Percentiles rank a stretch among this genome's conserved stretches.
These are phyloP conservation scores for Lablab purpureus DNA, from an alignment of 306 rosid species.

Conservation along the genomic window DNA sequence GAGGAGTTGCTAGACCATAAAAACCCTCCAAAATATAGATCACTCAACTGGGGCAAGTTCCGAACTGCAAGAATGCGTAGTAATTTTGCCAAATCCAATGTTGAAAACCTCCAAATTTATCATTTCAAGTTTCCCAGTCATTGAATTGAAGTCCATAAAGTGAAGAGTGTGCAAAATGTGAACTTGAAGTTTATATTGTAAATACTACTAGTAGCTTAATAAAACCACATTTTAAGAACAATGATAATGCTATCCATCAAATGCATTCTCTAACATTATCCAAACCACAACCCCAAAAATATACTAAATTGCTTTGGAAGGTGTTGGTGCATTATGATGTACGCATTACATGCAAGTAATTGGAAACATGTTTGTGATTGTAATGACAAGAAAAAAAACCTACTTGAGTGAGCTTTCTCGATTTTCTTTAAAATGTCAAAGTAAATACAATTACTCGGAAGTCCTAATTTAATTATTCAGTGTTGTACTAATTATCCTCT, in stretches of 20 bases:
- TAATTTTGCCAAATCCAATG: slow-evolving; percentile 43
- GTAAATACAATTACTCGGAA: too few species aligned
- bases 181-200: neutral
- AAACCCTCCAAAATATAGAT: slow-evolving; percentile 68
- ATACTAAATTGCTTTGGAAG: too few species aligned
- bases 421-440: too few species aligned
- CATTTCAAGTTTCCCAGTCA: slow-evolving; percentile 44
- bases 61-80: slow-evolving; percentile 48
- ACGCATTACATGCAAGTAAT: too few species aligned
- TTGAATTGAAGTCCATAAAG: neutral
- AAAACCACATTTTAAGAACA: neutral
- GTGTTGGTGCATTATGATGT: too few species aligned
- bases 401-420: too few species aligned
- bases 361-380: too few species aligned
- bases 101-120: slow-evolving; percentile 49
- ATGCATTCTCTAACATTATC: neutral
- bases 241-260: neutral
- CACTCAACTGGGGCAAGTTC: slow-evolving; percentile 52
- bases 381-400: too few species aligned
- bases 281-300: too few species aligned
- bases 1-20: slow-evolving; percentile 57
- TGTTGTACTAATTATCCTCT: too few species aligned
- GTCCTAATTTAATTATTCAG: too few species aligned
- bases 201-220: neutral
- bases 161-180: neutral